A percentile compares a stretch with the other conserved stretches of the same genome.
Conservation (phyloP, 371 early-diverging fungal genomes). For the Mucor piriformis region DNA sequence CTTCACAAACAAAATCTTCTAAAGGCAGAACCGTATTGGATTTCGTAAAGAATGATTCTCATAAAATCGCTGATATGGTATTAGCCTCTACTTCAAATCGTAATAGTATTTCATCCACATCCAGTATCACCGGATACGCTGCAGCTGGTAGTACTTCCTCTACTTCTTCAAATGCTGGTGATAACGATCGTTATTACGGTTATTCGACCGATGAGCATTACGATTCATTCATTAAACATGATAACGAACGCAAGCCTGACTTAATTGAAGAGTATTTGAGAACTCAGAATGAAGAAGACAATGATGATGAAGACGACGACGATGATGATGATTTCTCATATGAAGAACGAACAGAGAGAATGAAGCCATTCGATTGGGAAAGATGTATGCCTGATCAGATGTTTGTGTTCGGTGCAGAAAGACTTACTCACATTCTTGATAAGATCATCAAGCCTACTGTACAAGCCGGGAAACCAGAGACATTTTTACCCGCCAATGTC, state of each 20-base stretch:
- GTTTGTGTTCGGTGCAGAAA: slow-evolving; percentile 80
- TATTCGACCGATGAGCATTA: slow-evolving; percentile 40
- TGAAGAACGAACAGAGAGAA: background rate
- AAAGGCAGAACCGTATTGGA: slow-evolving; percentile 82
- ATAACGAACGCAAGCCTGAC: slow-evolving; percentile 46
- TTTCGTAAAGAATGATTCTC: slow-evolving; percentile 21
- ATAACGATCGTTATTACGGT: slow-evolving; percentile 52
- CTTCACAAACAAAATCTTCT: slow-evolving; percentile 65
- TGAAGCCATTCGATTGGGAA: slow-evolving; percentile 66
- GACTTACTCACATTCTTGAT: slow-evolving; percentile 35
- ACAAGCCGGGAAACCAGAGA: slow-evolving; percentile 55
- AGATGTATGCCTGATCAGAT: slow-evolving; percentile 83
- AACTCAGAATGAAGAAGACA: slow-evolving; percentile 8
- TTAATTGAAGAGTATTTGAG: slow-evolving; percentile 33
- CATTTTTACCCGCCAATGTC: slow-evolving; percentile 82
- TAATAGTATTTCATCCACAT: slow-evolving; percentile 51
- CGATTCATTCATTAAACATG: slow-evolving; percentile 49
- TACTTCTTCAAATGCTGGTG: slow-evolving; percentile 40
- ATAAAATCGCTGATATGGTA: slow-evolving; percentile 62
- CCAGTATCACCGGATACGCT: slow-evolving; percentile 32
- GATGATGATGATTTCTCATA: slow-evolving; percentile 6
- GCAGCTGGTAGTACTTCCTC: slow-evolving; percentile 23
- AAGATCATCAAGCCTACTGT: slow-evolving; percentile 66
- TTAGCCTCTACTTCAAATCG: slow-evolving; percentile 38
- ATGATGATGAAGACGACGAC: slow-evolving; percentile 11